Percentiles rank a stretch among this genome's conserved stretches.
Conservation (phyloP, 495 filamentous ascomycete species). For the Aspergillus taichungensis region DNA sequence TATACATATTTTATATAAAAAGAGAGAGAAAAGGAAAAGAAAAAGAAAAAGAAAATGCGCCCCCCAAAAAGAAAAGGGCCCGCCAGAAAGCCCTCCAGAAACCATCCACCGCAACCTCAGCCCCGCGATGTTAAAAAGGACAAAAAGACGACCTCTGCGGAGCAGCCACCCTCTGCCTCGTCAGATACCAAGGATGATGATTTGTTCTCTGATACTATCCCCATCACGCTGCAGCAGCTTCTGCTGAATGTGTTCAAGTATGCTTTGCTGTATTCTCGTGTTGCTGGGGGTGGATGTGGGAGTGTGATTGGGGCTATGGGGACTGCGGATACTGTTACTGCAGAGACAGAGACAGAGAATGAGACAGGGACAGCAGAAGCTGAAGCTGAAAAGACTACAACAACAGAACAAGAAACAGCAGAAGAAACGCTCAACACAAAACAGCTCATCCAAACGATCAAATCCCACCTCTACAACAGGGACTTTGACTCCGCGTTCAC, state of each 20-base stretch:
- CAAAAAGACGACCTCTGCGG: slow-evolving; percentile 9
- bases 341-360: too few species aligned
- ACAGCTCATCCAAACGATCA: slow-evolving; percentile 64
- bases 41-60: slow-evolving; percentile 4
- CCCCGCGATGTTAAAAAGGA: slow-evolving; percentile 6
- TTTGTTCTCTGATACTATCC: slow-evolving; percentile 22
- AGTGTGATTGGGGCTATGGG: too few species aligned
- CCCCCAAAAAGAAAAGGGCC: slow-evolving; percentile 1
- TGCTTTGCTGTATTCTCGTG: slow-evolving; percentile 42
- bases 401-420: background rate
- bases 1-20: slow-evolving; percentile 1
- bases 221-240: slow-evolving; percentile 55
- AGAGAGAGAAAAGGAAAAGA: background rate
- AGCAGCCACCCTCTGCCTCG: too few species aligned
- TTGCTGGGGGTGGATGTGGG: too few species aligned
- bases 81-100: slow-evolving; percentile 1
- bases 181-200: too few species aligned
- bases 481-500: slow-evolving; percentile 75
- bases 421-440: slow-evolving; percentile 29
- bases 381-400: slow-evolving; percentile 5
- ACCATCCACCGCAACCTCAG: background rate
- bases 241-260: slow-evolving; percentile 69
- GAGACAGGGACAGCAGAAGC: background rate
- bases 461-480: slow-evolving; percentile 71
- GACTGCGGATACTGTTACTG: too few species aligned